phyloP scores from a whole-genome alignment of 2,329 filamentous ascomycete genomes.

The Paecilomyces dactylethromorphus region DNA sequence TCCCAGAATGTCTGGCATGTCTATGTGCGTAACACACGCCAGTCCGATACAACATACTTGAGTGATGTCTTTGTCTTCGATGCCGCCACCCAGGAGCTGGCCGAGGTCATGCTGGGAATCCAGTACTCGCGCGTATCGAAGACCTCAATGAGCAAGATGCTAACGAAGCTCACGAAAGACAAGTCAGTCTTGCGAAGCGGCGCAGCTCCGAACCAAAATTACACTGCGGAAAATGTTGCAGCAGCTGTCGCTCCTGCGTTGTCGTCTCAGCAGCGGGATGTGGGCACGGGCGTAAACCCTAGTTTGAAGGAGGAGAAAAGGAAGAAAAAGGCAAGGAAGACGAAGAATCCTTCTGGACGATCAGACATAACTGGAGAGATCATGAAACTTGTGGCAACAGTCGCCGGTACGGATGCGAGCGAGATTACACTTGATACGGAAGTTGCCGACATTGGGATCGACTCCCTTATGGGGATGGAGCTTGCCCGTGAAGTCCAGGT shows the following conservation, averaged over 20 bases:
- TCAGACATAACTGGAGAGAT: constrained; percentile 5
- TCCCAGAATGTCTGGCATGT: constrained; percentile 14
- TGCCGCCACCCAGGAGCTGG: constrained; percentile 9
- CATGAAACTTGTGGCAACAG: constrained; percentile 7
- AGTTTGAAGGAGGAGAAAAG: no score
- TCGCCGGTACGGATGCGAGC: constrained; percentile 26
- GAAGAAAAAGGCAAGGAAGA: no score
- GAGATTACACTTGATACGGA: constrained; percentile 29
- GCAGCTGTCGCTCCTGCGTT: background rate
- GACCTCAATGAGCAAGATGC: background rate
- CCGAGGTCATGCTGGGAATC: constrained; percentile 19
- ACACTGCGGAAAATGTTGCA: background rate
- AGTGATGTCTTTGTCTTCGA: constrained; percentile 22
- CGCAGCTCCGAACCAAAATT: background rate
- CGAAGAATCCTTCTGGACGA: background rate
- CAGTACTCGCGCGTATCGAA: constrained; percentile 13
- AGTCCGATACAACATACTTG: constrained; percentile 9
- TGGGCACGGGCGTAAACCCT: no score
- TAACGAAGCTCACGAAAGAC: background rate
- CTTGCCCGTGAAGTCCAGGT: constrained; percentile 30
- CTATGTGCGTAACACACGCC: constrained; percentile 12
- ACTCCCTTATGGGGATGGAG: constrained; percentile 48
- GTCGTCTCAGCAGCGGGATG: no score
- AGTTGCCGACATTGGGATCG: constrained; percentile 33
- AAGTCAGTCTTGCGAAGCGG: background rate